These are phyloP conservation scores for Phytophthora ramorum DNA, from an alignment of 352 stramenopile genomes.

Conservation along the genomic window DNA sequence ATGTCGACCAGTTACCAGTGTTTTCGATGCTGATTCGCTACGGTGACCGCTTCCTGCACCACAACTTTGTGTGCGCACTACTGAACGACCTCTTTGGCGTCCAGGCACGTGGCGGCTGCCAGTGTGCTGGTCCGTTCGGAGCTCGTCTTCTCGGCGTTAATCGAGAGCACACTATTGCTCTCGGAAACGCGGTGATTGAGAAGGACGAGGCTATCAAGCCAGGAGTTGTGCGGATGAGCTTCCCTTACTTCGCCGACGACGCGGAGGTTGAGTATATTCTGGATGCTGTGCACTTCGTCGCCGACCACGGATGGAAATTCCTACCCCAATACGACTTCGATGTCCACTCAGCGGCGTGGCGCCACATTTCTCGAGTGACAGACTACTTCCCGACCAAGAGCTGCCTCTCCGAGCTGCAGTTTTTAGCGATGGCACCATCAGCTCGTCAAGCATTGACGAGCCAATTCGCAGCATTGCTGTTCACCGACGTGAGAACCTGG, in stretches of 20 bases:
- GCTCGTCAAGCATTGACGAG: conserved; percentile 8
- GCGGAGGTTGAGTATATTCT: conserved; percentile 94
- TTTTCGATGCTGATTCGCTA: conserved; percentile 96
- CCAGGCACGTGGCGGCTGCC: conserved; percentile 71
- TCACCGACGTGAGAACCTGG: conserved; percentile 36
- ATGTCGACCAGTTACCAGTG: conserved; percentile 82
- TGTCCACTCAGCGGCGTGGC: conserved; percentile 93
- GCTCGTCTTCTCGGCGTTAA: conserved; percentile 93
- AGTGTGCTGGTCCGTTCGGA: conserved; percentile 94
- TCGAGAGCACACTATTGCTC: conserved; percentile 58
- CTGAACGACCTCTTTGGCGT: conserved; percentile 99
- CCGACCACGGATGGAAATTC: conserved; percentile 92
- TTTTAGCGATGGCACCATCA: conserved; percentile 24
- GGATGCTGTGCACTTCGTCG: conserved; percentile 92
- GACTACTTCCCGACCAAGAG: conserved; percentile 14
- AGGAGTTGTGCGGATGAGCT: conserved; percentile 94
- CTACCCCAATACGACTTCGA: conserved; percentile 96
- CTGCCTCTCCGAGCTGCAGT: conserved; percentile 29
- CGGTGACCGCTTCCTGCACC: conserved; percentile 95
- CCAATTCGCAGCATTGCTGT: conserved; percentile 28
- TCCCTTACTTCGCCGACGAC: conserved; percentile 87
- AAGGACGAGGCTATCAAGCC: conserved; percentile 94
- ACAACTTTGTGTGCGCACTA: conserved; percentile 98
- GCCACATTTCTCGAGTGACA: conserved; percentile 45
- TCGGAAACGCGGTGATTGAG: conserved; percentile 89